These are phyloP conservation scores for Rubia yunnanensis DNA, from an alignment of 257 asterid species.

Conservation along the genomic window DNA sequence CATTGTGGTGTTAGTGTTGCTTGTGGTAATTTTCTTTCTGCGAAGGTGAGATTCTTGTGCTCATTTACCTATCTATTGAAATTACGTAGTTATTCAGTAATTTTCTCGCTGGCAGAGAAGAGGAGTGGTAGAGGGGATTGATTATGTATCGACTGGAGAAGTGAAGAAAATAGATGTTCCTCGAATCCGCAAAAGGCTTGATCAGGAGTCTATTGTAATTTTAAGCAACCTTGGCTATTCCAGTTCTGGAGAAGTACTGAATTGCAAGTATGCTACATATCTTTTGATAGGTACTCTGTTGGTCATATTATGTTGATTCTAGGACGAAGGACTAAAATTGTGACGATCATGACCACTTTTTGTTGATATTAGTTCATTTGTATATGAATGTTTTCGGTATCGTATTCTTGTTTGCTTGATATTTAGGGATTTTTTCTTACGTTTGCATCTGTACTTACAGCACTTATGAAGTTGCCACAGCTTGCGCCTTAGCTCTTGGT, in stretches of 20 bases:
- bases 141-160: conserved; percentile 83
- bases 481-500: conserved; percentile 89
- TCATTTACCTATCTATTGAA: background rate
- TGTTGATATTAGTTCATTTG: background rate
- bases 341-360: background rate
- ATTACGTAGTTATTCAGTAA: conserved; percentile 1
- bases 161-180: conserved; percentile 88
- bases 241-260: conserved; percentile 90
- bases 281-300: conserved; percentile 55
- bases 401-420: background rate
- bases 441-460: conserved; percentile 31
- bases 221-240: conserved; percentile 85
- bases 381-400: background rate
- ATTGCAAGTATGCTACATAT: conserved; percentile 87
- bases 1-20: conserved; percentile 74
- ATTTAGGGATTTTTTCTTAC: background rate
- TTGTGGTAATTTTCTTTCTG: conserved; percentile 83
- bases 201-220: conserved; percentile 62
- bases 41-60: conserved; percentile 45
- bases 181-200: conserved; percentile 76
- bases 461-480: conserved; percentile 95
- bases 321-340: background rate
- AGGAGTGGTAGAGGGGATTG: conserved; percentile 84
- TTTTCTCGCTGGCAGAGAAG: conserved; percentile 53
- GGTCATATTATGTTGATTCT: conserved; percentile 20